phyloP scores from a whole-genome alignment of 192 early-diverging fungal genomes.

The Umbelopsis vinacea region DNA sequence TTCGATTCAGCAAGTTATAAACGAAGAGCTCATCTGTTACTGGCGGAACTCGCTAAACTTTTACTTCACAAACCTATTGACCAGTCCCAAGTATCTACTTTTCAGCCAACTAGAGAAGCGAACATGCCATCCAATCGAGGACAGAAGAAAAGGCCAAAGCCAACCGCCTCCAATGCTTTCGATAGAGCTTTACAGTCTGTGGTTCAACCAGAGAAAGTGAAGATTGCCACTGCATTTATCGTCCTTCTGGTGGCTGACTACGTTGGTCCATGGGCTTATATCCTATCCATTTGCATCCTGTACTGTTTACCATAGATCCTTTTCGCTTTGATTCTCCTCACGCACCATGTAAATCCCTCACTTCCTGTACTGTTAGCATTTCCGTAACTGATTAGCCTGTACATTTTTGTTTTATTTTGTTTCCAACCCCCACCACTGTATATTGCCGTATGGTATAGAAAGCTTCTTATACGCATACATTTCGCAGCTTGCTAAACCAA shows the following conservation, averaged over 20 bases:
- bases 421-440: too few species aligned
- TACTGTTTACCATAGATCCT: neutral
- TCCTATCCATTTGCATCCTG: neutral
- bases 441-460: too few species aligned
- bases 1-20: constrained; percentile 3
- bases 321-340: neutral
- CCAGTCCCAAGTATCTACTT: neutral
- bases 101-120: neutral
- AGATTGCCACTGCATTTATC: neutral
- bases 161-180: neutral
- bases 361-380: neutral
- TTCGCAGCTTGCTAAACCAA: too few species aligned
- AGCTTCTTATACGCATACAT: too few species aligned
- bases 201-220: neutral
- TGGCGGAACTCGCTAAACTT: constrained; percentile 19
- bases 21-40: constrained; percentile 15
- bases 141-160: neutral
- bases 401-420: too few species aligned
- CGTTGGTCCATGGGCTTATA: neutral
- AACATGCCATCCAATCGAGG: neutral
- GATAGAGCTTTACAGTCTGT: too few species aligned
- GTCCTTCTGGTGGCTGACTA: neutral
- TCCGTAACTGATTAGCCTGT: too few species aligned
- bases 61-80: neutral
- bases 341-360: neutral